Percentiles rank a stretch among this genome's conserved stretches.
Evolutionary conservation across 2,329 filamentous ascomycete genomes (phyloP).

Genomic region (Ophiognomonia clavigignenti-juglandacearum): DNA sequence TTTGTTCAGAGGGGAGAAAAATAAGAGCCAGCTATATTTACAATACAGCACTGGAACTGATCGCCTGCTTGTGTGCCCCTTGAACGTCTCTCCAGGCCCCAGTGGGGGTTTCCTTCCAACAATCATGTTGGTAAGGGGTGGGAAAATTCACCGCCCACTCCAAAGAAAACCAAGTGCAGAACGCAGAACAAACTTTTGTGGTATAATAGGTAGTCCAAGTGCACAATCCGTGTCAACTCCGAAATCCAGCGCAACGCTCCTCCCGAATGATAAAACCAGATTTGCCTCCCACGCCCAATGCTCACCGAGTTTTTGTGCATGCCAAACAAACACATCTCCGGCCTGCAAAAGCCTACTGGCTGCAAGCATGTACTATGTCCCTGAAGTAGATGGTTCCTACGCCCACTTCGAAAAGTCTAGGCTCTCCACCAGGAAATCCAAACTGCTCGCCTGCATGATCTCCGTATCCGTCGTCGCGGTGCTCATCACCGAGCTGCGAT

Average conservation of each 20-base stretch:
- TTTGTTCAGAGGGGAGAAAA: conserved; percentile 4
- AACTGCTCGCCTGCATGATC: conserved; percentile 27
- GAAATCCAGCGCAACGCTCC: conserved; percentile 6
- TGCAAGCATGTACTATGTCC: neutral
- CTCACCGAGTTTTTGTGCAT: neutral
- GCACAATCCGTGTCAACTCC: conserved; percentile 15
- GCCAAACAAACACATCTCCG: too few relatives aligned
- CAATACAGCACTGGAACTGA: neutral
- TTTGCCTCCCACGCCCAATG: neutral
- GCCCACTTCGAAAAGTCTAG: conserved; percentile 49
- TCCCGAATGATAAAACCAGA: neutral
- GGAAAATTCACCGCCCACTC: too few relatives aligned
- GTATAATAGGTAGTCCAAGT: conserved; percentile 29
- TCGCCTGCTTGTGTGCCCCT: neutral
- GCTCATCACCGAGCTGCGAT: conserved; percentile 55
- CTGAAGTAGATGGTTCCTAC: conserved; percentile 19
- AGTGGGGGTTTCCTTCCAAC: too few relatives aligned
- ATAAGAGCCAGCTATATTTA: neutral
- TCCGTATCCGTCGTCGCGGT: conserved; percentile 52
- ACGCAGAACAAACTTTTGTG: conserved; percentile 34
- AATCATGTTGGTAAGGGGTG: too few relatives aligned
- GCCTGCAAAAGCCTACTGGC: too few relatives aligned
- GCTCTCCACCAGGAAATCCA: conserved; percentile 38
- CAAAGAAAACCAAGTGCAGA: too few relatives aligned
- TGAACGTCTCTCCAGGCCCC: neutral